Conservation (phyloP, 2,329 filamentous ascomycete genomes). For the Ophiostoma tasmaniense region DNA sequence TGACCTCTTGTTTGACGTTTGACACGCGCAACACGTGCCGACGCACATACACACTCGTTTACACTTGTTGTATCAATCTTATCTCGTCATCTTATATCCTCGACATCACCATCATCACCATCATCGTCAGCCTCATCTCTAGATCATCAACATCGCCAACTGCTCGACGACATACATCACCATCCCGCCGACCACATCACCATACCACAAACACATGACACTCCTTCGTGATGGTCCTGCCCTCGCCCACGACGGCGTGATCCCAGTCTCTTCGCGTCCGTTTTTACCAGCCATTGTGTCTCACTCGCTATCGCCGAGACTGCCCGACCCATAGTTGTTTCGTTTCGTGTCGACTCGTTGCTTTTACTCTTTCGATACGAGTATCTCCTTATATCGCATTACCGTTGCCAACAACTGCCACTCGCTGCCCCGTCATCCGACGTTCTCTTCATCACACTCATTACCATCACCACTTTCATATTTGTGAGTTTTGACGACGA, state of each 20-base stretch:
- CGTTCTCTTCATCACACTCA: background rate
- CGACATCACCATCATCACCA: background rate
- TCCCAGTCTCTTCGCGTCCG: background rate
- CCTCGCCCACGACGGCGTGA: constrained; percentile 12
- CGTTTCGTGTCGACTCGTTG: background rate
- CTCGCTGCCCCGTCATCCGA: background rate
- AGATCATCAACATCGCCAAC: background rate
- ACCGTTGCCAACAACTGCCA: constrained; percentile 3
- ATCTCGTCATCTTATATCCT: background rate
- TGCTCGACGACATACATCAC: background rate
- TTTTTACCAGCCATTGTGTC: constrained; percentile 6
- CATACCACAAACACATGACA: background rate
- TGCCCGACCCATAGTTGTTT: background rate
- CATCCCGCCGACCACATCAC: background rate
- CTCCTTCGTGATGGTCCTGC: constrained; percentile 14
- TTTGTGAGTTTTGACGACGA: background rate
- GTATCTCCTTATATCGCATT: background rate
- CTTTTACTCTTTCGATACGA: background rate
- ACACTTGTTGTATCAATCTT: background rate
- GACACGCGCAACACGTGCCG: background rate
- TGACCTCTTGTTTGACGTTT: background rate
- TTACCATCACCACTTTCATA: background rate
- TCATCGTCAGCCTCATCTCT: background rate
- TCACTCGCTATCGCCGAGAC: background rate
- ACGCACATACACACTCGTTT: background rate